Evolutionary conservation across 805 yeast species (phyloP).

Genomic region (Lipomyces starkeyi): DNA sequence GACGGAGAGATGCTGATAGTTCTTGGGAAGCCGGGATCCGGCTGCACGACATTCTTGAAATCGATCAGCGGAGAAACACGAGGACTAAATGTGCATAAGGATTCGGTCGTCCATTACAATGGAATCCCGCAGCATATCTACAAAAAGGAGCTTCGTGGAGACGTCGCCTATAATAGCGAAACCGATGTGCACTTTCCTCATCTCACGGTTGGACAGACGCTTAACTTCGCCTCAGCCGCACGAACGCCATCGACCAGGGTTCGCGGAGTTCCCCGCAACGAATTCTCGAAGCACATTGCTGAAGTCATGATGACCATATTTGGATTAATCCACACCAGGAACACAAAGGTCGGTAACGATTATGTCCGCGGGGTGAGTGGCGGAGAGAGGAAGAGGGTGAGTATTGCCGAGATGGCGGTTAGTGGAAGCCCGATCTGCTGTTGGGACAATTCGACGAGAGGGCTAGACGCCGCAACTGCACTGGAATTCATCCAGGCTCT

Average conservation of each 20-base stretch:
- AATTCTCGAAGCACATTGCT: slow-evolving; percentile 73
- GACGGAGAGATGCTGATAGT: slow-evolving; percentile 73
- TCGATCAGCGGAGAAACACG: slow-evolving; percentile 7
- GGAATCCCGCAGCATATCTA: slow-evolving; percentile 64
- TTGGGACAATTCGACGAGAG: slow-evolving; percentile 75
- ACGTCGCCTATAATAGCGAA: slow-evolving; percentile 44
- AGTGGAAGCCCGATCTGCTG: slow-evolving; percentile 56
- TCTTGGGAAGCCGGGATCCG: slow-evolving; percentile 80
- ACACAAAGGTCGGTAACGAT: slow-evolving; percentile 54
- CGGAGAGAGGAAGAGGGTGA: slow-evolving; percentile 63
- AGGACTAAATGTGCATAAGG: slow-evolving; percentile 53
- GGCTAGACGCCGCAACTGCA: slow-evolving; percentile 73
- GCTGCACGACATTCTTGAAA: slow-evolving; percentile 63
- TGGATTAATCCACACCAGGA: slow-evolving; percentile 50
- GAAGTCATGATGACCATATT: slow-evolving; percentile 60
- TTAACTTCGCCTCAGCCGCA: slow-evolving; percentile 65
- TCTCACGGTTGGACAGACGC: slow-evolving; percentile 68
- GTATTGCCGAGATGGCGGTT: slow-evolving; percentile 59
- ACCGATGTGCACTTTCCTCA: slow-evolving; percentile 72
- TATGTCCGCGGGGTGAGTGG: slow-evolving; percentile 65
- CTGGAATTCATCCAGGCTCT: slow-evolving; percentile 65
- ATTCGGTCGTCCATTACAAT: slow-evolving; percentile 63
- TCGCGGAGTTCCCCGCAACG: slow-evolving; percentile 51
- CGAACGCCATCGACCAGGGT: slow-evolving; percentile 63
- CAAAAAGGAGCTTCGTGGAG: slow-evolving; percentile 61